Evolutionary conservation across 441 rosid species (phyloP), one percentile per base, ranked within the genome.

Genomic region (Erysimum cheiri): DNA sequence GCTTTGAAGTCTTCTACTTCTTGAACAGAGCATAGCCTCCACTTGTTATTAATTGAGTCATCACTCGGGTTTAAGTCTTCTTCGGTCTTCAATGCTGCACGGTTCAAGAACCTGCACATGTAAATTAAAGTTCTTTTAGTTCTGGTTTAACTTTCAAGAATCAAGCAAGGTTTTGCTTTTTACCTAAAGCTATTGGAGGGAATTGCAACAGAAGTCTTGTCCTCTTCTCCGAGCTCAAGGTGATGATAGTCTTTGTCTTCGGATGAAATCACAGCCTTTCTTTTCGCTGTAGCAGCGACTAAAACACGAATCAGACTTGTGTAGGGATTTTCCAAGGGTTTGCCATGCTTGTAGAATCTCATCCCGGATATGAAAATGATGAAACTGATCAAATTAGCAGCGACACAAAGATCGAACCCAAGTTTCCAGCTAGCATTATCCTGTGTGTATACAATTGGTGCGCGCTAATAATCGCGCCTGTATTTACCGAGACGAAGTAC

Each of bases 1-100:
- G 87, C 80, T 80, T 91, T 89, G 10, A 83, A 76, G 37, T 89
- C 97, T 77, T 91, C 93, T 0, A 89, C 73, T 59, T 69, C 73
- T 2, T 69, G 41, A 59, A 69, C 58, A 69, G 73, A 36, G 7
- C 73, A 69, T 37, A 59, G 12, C 47, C 57, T 57, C 64, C 64
- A 57, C 5, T 1, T 67, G 55, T 12, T 56, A 13, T 31, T 62
- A 3, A 0, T 32, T 1, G 6, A 31, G 52, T 43, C 50, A 41
- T 6, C 37, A 52, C 37, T 53, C 2, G 37, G 6, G 11, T 29
- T 40, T 35, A 85, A 36, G 29, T 84, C 85, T 2, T 74, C 48
- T 66, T 82, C 74, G 3, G 58, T 63, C 31, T 83, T 67, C 43
- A 88, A 14, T 0, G 90, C 83, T 0, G 90, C 88, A 53, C 87